Evolutionary conservation across 371 early-diverging fungal species (phyloP).

Genomic region (Mortierella sp.): DNA sequence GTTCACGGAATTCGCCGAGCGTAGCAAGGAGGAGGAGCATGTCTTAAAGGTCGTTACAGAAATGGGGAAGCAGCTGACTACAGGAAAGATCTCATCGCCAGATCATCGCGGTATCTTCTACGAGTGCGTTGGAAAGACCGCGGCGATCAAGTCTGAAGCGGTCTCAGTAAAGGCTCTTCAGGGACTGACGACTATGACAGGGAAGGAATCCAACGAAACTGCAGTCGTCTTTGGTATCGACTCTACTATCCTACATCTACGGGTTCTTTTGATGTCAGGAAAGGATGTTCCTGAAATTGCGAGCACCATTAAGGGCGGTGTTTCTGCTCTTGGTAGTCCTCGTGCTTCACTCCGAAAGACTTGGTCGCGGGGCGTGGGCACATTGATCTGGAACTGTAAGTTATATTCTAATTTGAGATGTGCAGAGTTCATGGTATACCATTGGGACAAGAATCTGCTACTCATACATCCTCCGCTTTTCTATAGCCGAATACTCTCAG

Average conservation of each 20-base stretch:
- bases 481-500: slow-evolving; percentile 27
- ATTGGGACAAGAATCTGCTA: no score
- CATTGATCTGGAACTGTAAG: slow-evolving; percentile 61
- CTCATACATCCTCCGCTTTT: slow-evolving; percentile 4
- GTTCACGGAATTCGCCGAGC: slow-evolving; percentile 64
- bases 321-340: slow-evolving; percentile 66
- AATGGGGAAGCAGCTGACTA: slow-evolving; percentile 64
- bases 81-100: slow-evolving; percentile 68
- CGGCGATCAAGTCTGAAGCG: slow-evolving; percentile 60
- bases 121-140: slow-evolving; percentile 62
- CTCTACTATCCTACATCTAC: slow-evolving; percentile 70
- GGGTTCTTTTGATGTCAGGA: slow-evolving; percentile 62
- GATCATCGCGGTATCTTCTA: slow-evolving; percentile 75
- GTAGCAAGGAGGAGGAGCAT: slow-evolving; percentile 61
- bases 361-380: slow-evolving; percentile 64
- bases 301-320: slow-evolving; percentile 59
- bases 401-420: background rate
- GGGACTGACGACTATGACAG: slow-evolving; percentile 69
- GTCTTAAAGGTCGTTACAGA: slow-evolving; percentile 69
- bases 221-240: slow-evolving; percentile 72
- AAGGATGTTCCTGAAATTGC: slow-evolving; percentile 60
- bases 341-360: slow-evolving; percentile 68
- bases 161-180: slow-evolving; percentile 72
- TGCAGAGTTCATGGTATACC: background rate
- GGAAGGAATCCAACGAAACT: slow-evolving; percentile 84